Conservation (phyloP, 106 monocot genomes). For the Dioscorea dumetorum region DNA sequence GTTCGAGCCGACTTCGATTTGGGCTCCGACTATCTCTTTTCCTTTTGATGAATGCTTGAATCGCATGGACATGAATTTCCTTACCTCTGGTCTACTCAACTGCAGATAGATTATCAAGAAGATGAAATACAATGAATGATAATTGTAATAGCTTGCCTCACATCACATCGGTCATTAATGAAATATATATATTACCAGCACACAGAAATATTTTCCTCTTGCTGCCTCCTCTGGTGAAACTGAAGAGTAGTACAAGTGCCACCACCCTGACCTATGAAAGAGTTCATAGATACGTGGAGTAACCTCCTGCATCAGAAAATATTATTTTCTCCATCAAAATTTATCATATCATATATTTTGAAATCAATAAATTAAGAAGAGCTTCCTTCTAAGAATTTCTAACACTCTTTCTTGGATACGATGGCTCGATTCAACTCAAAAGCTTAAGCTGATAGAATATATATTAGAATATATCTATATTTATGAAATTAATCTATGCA, state of each 20-base stretch:
- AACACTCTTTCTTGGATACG: no score
- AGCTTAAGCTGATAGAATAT: not conserved
- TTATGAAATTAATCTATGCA: not conserved
- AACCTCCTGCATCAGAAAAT: slow-evolving; percentile 35
- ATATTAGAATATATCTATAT: not conserved
- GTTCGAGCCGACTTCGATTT: not conserved
- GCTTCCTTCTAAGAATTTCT: no score
- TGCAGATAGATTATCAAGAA: not conserved
- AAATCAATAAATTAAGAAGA: no score
- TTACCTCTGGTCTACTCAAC: slow-evolving; percentile 27
- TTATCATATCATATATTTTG: no score
- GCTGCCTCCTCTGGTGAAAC: slow-evolving; percentile 15
- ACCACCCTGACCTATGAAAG: slow-evolving; percentile 29
- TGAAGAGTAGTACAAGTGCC: slow-evolving; percentile 28
- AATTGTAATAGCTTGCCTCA: not conserved
- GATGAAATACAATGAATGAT: not conserved
- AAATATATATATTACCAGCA: slow-evolving; percentile 28
- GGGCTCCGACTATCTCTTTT: slow-evolving; percentile 12
- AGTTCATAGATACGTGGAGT: slow-evolving; percentile 31
- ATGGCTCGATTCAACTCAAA: not conserved
- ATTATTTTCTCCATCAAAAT: no score
- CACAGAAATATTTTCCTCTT: slow-evolving; percentile 34
- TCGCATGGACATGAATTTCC: not conserved
- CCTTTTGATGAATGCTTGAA: slow-evolving; percentile 16
- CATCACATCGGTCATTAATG: no score